Conservation (phyloP, 2,329 filamentous ascomycete species). For the Colletotrichum paranaense region DNA sequence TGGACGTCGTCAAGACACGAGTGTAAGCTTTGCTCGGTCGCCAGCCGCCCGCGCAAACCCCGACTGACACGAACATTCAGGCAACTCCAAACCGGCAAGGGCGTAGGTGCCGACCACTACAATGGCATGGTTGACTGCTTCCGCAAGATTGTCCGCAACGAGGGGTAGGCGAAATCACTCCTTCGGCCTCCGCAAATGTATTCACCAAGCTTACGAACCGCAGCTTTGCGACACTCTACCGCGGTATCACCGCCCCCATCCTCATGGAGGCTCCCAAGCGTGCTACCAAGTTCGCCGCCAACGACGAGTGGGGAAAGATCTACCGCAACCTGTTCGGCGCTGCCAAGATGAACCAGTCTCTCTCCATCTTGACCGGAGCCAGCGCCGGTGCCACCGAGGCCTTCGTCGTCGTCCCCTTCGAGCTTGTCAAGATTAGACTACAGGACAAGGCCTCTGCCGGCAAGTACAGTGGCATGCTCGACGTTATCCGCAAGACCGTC, state of each 20-base stretch:
- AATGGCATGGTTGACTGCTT: slow-evolving; percentile 99
- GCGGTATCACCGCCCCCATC: slow-evolving; percentile 94
- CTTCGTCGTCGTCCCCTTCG: slow-evolving; percentile 97
- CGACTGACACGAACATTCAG: slow-evolving; percentile 57
- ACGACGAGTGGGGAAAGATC: slow-evolving; percentile 97
- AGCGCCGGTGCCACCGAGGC: slow-evolving; percentile 95
- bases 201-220: slow-evolving; percentile 18
- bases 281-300: slow-evolving; percentile 98
- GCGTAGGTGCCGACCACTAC: slow-evolving; percentile 83
- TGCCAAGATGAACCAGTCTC: slow-evolving; percentile 87
- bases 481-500: slow-evolving; percentile 85
- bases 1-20: slow-evolving; percentile 98
- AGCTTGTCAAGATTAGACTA: slow-evolving; percentile 97
- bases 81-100: slow-evolving; percentile 85
- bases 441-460: slow-evolving; percentile 94
- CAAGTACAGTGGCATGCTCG: slow-evolving; percentile 86
- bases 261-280: slow-evolving; percentile 96
- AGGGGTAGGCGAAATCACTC: slow-evolving; percentile 74
- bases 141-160: slow-evolving; percentile 93
- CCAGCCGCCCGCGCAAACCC: slow-evolving; percentile 35
- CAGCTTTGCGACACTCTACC: slow-evolving; percentile 90
- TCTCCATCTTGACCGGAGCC: slow-evolving; percentile 93
- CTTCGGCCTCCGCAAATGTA: neutral
- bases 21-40: slow-evolving; percentile 70
- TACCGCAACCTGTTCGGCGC: slow-evolving; percentile 90